A percentile compares a stretch with the other conserved stretches of the same genome.
Conservation (phyloP, 768 basidiomycete species). For the Auricularia cornea region DNA sequence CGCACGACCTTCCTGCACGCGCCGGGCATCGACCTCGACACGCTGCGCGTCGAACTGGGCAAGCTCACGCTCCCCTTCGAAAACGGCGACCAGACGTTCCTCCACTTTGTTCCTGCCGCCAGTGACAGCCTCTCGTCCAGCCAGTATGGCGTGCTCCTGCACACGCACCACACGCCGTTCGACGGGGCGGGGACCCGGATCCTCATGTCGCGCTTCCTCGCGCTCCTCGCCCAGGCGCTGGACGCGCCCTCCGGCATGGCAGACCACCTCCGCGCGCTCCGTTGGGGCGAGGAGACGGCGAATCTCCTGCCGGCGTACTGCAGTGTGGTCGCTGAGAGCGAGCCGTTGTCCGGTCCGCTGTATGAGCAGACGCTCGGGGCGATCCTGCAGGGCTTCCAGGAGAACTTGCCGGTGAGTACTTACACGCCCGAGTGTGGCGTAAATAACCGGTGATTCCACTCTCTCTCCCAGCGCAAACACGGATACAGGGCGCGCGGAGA, state of each 20-base stretch:
- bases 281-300: constrained; percentile 15
- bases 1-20: constrained; percentile 12
- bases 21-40: constrained; percentile 12
- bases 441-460: background rate
- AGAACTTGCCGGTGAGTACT: background rate
- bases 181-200: constrained; percentile 20
- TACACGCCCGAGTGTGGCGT: too few relatives aligned
- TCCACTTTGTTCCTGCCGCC: constrained; percentile 12
- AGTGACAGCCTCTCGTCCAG: too few relatives aligned
- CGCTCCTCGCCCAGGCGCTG: background rate
- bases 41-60: constrained; percentile 10
- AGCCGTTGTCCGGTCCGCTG: constrained; percentile 9
- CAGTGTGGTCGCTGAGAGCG: constrained; percentile 5
- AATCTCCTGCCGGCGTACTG: constrained; percentile 13
- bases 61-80: constrained; percentile 10
- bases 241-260: constrained; percentile 5
- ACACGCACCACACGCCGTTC: constrained; percentile 16
- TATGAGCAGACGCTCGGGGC: constrained; percentile 10
- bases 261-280: background rate
- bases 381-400: background rate
- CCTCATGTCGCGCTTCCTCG: constrained; percentile 12
- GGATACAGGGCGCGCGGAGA: background rate
- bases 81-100: constrained; percentile 17
- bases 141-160: constrained; percentile 16
- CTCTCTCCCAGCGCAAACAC: background rate